These are phyloP conservation scores for Candida gigantensis DNA, from an alignment of 1,139 yeast genomes.

Conservation along the genomic window DNA sequence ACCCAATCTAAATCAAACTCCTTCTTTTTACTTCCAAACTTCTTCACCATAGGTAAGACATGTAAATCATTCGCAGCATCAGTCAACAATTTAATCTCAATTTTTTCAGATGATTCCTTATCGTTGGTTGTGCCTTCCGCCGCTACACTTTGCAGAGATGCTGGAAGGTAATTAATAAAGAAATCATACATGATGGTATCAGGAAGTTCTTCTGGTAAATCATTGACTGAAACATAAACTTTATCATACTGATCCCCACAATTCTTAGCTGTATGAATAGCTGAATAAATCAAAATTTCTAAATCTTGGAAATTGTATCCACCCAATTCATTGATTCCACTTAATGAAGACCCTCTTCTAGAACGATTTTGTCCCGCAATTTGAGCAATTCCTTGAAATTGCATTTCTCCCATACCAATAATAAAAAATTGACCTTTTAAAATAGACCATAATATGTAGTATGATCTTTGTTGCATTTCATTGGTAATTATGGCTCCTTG, in stretches of 20 bases:
- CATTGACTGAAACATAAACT: slow-evolving; percentile 29
- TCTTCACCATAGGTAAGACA: slow-evolving; percentile 38
- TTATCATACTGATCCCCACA: slow-evolving; percentile 19
- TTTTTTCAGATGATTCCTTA: slow-evolving; percentile 8
- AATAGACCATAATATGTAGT: slow-evolving; percentile 38
- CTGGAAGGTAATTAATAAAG: slow-evolving; percentile 36
- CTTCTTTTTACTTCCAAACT: slow-evolving; percentile 29
- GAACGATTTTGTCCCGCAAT: slow-evolving; percentile 17
- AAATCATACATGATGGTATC: slow-evolving; percentile 41
- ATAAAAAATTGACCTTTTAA: slow-evolving; percentile 25
- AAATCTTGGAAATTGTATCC: slow-evolving; percentile 46
- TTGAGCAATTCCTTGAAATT: slow-evolving; percentile 16
- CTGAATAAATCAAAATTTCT: slow-evolving; percentile 36
- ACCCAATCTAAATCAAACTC: slow-evolving; percentile 43
- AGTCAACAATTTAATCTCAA: slow-evolving; percentile 25
- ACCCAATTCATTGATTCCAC: slow-evolving; percentile 43
- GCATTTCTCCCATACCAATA: slow-evolving; percentile 40
- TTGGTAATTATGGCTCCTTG: slow-evolving; percentile 45
- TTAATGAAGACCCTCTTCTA: slow-evolving; percentile 40
- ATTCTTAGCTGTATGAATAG: slow-evolving; percentile 30
- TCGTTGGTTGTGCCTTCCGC: too few species aligned
- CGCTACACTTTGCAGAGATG: slow-evolving; percentile 17
- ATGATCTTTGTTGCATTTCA: slow-evolving; percentile 39
- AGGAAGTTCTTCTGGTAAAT: slow-evolving; percentile 39
- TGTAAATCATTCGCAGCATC: slow-evolving; percentile 23